Evolutionary conservation across 1,139 yeast genomes (phyloP), one percentile per base, ranked within the genome.

Genomic region (Pichia sp.): DNA sequence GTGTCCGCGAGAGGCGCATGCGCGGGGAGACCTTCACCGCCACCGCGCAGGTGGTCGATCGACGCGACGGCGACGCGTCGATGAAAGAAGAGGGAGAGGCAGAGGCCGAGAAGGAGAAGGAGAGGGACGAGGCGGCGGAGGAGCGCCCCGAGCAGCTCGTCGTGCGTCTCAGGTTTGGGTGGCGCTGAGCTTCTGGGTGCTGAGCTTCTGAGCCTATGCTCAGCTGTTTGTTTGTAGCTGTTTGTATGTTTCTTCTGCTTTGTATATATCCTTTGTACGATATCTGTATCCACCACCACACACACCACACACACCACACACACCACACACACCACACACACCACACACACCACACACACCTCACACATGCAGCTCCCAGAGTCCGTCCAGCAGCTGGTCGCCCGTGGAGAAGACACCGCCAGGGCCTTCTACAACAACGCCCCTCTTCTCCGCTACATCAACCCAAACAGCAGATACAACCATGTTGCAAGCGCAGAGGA

Each of bases 401-500:
- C 27, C 11, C 8, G 43, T 4, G 33, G 44, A 2, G 14, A 27
- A 15, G 30, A 34, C 14, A 6, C 21, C 2, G n/a, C 44, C 48
- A 57, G 30, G 5, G 21, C 27, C 2, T 19, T 47, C 4, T 48
- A 59, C 38, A 48, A 53, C 17, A 58, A 59, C 38, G 67, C 66
- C 2, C 67, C 67, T 2, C 44, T 62, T 8, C 34, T 62, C 14
- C 45, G 65, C 28, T 58, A 54, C 34, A 45, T 62, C 32, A 55
- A 58, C 36, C 49, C 50, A 7, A 39, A 48, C 9, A 59, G 56
- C 37, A 47, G 62, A 34, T 62, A 60, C 42, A 53, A 59, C 33
- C 38, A 48, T 1, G 34, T 58, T 24, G 45, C 55, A 15, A 28
- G 46, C 17, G 31, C 36, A 8, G 48, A 41, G 9, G 34, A 24